Conservation (phyloP, 1,284 basidiomycete genomes). For the Puccinia triticina region DNA sequence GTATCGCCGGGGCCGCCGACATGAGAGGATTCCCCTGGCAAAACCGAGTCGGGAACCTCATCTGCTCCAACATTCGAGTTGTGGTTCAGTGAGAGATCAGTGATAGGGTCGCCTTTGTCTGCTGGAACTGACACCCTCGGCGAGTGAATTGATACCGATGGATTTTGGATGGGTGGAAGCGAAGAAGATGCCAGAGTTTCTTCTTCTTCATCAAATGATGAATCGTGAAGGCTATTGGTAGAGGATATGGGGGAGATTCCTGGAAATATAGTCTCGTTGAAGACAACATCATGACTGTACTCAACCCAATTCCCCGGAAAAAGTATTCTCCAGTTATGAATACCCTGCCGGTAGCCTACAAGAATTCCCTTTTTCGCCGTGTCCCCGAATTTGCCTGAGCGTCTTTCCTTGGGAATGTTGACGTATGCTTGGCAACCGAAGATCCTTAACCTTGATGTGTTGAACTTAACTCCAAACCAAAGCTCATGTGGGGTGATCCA, state of each 20-base stretch:
- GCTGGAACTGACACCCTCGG: too few species aligned
- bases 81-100: too few species aligned
- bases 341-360: background rate
- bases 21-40: too few species aligned
- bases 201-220: too few species aligned
- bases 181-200: too few species aligned
- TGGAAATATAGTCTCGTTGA: background rate
- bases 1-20: too few species aligned
- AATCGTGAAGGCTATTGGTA: too few species aligned
- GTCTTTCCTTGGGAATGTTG: background rate
- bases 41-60: too few species aligned
- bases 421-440: slow-evolving; percentile 20
- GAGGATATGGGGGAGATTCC: background rate
- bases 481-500: background rate
- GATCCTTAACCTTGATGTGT: background rate
- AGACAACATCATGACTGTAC: slow-evolving; percentile 3
- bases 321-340: background rate
- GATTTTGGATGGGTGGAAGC: too few species aligned
- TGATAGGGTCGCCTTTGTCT: too few species aligned
- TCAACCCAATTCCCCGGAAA: background rate
- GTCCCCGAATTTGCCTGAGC: background rate
- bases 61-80: too few species aligned
- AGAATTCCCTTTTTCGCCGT: background rate
- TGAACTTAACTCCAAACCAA: background rate
- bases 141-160: too few species aligned